A percentile compares a stretch with the other conserved stretches of the same genome.
Conservation (phyloP, 176 grass and related monocot genomes). For the Aegilops bicornis region DNA sequence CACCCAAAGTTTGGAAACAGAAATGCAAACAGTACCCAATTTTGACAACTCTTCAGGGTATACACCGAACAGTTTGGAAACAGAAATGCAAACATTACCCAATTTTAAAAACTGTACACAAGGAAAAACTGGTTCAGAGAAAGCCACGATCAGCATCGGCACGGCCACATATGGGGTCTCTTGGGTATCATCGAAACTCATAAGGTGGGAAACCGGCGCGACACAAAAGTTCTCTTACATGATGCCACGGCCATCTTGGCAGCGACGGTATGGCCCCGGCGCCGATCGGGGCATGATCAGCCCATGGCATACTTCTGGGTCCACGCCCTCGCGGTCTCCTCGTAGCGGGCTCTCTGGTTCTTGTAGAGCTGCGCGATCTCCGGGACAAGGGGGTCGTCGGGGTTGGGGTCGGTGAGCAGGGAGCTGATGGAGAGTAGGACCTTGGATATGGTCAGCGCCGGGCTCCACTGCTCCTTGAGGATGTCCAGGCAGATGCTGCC, state of each 20-base stretch:
- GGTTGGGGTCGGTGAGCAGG: conserved; percentile 73
- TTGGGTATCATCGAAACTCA: neutral
- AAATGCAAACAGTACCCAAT: too few species aligned
- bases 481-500: conserved; percentile 84
- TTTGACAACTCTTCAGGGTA: too few species aligned
- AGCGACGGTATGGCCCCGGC: too few species aligned
- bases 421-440: conserved; percentile 79
- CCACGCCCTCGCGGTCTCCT: conserved; percentile 52
- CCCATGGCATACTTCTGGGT: conserved; percentile 58
- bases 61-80: too few species aligned
- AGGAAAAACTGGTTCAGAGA: conserved; percentile 16
- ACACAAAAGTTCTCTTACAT: neutral
- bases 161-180: neutral
- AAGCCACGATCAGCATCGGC: too few species aligned
- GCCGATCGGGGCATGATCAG: too few species aligned
- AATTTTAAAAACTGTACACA: conserved; percentile 21
- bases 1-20: conserved; percentile 5
- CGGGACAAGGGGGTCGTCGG: conserved; percentile 68
- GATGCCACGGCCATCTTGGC: neutral
- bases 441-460: conserved; percentile 76
- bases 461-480: conserved; percentile 90
- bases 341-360: conserved; percentile 36
- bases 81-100: neutral
- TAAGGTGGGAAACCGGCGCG: neutral
- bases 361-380: conserved; percentile 77